Evolutionary conservation across 2,329 filamentous ascomycete genomes (phyloP).

Genomic region (Bisporella sp.): DNA sequence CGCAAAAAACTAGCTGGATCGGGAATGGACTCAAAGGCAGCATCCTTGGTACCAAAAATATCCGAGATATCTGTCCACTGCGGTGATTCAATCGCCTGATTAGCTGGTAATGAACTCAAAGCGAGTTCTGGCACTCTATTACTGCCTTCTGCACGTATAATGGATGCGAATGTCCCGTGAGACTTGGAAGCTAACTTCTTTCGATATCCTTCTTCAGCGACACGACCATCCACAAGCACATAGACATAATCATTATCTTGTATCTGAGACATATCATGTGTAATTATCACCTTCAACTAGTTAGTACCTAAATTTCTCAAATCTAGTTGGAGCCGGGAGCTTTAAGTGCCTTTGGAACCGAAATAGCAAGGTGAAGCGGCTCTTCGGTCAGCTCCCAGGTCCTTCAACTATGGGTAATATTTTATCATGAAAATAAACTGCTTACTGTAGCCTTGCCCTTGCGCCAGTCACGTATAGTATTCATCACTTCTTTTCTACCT

Average conservation of each 20-base stretch:
- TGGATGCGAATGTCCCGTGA: slow-evolving; percentile 39
- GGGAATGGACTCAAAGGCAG: not conserved
- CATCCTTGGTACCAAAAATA: slow-evolving; percentile 7
- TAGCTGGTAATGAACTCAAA: not conserved
- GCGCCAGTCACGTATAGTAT: slow-evolving; percentile 71
- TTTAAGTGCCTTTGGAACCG: no score
- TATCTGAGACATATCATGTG: slow-evolving; percentile 80
- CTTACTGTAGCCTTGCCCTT: slow-evolving; percentile 72
- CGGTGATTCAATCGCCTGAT: not conserved
- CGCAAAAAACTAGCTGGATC: not conserved
- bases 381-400: no score
- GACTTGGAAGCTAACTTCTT: slow-evolving; percentile 41
- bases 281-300: slow-evolving; percentile 53
- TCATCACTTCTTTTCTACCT: slow-evolving; percentile 62
- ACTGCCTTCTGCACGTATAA: slow-evolving; percentile 25
- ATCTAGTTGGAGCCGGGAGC: no score
- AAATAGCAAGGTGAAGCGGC: no score
- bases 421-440: no score
- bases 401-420: no score
- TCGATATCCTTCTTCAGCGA: slow-evolving; percentile 64
- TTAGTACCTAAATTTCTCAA: no score
- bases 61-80: slow-evolving; percentile 8
- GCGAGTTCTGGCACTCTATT: not conserved
- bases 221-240: slow-evolving; percentile 61
- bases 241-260: slow-evolving; percentile 68